Evolutionary conservation across 1,284 basidiomycete species (phyloP), one percentile per base, ranked within the genome.

Genomic region (Kwoniella shivajii): DNA sequence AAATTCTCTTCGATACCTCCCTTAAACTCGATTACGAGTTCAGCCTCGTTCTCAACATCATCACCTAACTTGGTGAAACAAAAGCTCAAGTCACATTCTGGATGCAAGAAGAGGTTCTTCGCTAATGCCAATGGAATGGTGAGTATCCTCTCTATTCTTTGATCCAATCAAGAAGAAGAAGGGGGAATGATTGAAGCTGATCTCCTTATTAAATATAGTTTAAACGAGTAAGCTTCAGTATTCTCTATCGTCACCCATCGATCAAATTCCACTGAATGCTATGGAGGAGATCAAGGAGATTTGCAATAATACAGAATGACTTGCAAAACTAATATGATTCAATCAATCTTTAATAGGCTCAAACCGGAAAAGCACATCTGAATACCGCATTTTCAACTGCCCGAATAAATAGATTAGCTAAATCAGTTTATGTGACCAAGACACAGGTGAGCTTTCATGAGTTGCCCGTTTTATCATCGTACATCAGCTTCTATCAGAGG

Each of bases 51-150:
- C 48, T 59, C 57, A 22, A 45, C 53, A 14, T 50, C 52, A 10
- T 30, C 47, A 1, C n/a, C 36, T 22, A 26, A 14, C 5, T 26
- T 52, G 3, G 45, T 49, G 13, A 56, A 56, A 46, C 51, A 60
- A 18, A 61, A 70, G 52, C 50, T 73, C 27, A 74, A 73, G 56
- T 58, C 63, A 2, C 72, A 74, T 56, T 65, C 65, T 20, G 71
- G 71, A 9, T 60, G 68, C 26, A 71, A 70, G 62, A 74, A 74
- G 63, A 54, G 72, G n/a, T 74, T 73, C 60, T 59, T 60, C 37
- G 39, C 54, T n/a, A 72, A 66, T 29, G 68, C 61, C 16, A 45
- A 47, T 31, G 71, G 71, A 33, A 45, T 68, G 52, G 70, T 72
- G 48, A 54, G 69, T 68, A 16, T 33, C 3, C 16, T 18, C 34